These are phyloP conservation scores for Entoloma clypeatum DNA, from an alignment of 1,284 basidiomycete genomes.

Conservation along the genomic window DNA sequence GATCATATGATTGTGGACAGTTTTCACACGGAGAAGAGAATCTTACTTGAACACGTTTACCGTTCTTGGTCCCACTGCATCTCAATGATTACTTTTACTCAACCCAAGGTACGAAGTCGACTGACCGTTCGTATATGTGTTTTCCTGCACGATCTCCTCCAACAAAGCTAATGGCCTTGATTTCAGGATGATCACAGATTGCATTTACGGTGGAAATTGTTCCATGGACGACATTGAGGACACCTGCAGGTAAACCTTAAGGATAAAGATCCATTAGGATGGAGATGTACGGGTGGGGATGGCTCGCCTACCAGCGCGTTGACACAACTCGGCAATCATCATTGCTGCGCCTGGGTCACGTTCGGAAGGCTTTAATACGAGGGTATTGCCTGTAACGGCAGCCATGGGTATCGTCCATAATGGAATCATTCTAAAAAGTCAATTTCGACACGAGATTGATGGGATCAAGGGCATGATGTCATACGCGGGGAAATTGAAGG, in stretches of 20 bases:
- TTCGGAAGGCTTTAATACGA: constrained; percentile 94
- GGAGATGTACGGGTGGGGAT: not conserved
- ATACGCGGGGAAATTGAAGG: constrained; percentile 92
- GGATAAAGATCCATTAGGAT: constrained; percentile 24
- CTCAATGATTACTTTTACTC: constrained; percentile 10
- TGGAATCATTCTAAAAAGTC: constrained; percentile 81
- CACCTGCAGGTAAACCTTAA: constrained; percentile 71
- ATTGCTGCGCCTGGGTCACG: constrained; percentile 95
- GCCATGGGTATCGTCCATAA: constrained; percentile 94
- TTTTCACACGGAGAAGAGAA: not conserved
- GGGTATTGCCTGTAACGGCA: constrained; percentile 88
- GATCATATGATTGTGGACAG: constrained; percentile 6
- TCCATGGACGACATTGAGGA: constrained; percentile 89
- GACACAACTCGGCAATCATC: constrained; percentile 94
- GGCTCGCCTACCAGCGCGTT: constrained; percentile 60
- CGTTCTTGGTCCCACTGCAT: constrained; percentile 71
- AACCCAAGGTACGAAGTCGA: not conserved
- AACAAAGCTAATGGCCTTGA: constrained; percentile 97
- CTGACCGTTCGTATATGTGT: constrained; percentile 87
- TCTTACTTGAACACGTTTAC: constrained; percentile 85
- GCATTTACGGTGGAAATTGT: constrained; percentile 87
- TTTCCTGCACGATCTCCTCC: constrained; percentile 91
- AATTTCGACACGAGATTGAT: not conserved
- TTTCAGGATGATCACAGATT: constrained; percentile 88
- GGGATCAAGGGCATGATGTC: constrained; percentile 20